Percentiles rank a stretch among this genome's conserved stretches.
Evolutionary conservation across 2,329 filamentous ascomycete genomes (phyloP).

Genomic region (Alternaria sp.): DNA sequence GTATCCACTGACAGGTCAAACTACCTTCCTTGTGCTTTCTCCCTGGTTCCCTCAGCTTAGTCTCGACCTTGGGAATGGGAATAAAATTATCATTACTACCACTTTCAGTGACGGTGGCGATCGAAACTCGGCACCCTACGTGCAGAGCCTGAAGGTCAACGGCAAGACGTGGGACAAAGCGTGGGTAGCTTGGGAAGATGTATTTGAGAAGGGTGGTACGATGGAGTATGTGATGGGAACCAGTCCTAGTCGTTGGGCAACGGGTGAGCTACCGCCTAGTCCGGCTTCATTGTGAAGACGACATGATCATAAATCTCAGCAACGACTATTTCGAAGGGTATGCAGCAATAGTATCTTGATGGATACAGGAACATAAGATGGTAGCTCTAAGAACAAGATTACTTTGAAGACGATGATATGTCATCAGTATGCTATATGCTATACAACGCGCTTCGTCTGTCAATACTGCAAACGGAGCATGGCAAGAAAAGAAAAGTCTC

Average conservation of each 20-base stretch:
- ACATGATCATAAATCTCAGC: neutral
- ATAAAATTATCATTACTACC: slow-evolving; percentile 64
- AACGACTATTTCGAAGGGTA: neutral
- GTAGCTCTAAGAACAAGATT: neutral
- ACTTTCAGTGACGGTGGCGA: slow-evolving; percentile 25
- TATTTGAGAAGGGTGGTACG: no score
- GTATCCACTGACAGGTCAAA: slow-evolving; percentile 68
- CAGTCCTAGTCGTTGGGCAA: slow-evolving; percentile 64
- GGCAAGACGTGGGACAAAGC: no score
- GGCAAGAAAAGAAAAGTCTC: neutral
- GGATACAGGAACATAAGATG: neutral
- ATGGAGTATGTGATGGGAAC: slow-evolving; percentile 65
- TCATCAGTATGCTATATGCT: slow-evolving; percentile 6
- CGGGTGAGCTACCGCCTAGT: slow-evolving; percentile 68
- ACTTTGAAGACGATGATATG: neutral
- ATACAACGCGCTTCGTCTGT: neutral
- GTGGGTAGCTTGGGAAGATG: no score
- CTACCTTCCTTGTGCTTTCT: slow-evolving; percentile 69
- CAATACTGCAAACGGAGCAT: neutral
- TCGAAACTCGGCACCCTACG: no score
- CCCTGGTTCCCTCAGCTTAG: slow-evolving; percentile 60
- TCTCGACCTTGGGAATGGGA: slow-evolving; percentile 66
- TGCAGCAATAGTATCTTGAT: neutral
- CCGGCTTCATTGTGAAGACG: slow-evolving; percentile 53
- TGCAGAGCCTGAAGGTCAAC: no score